Percentiles rank a stretch among this genome's conserved stretches.
These are phyloP conservation scores for Fonsecaea nubica DNA, from an alignment of 2,329 filamentous ascomycete genomes.

Conservation along the genomic window DNA sequence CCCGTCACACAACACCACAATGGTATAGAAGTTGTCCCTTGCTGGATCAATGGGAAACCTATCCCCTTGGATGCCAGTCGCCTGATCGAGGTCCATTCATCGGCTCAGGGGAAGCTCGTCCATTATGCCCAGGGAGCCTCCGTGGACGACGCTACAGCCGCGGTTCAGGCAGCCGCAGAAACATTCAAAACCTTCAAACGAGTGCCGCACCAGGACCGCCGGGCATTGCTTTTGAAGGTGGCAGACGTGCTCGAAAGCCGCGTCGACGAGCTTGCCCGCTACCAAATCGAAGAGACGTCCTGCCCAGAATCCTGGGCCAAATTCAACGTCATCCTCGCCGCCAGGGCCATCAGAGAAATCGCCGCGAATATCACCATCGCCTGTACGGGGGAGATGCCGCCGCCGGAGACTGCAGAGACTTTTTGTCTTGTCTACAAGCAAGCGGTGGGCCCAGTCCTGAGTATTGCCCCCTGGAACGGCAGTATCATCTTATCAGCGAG, in stretches of 20 bases:
- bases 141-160: slow-evolving; percentile 60
- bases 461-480: slow-evolving; percentile 29
- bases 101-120: slow-evolving; percentile 6
- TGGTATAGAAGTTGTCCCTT: slow-evolving; percentile 4
- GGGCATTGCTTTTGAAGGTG: slow-evolving; percentile 65
- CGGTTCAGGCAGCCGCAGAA: slow-evolving; percentile 64
- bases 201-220: slow-evolving; percentile 63
- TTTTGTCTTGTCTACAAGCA: slow-evolving; percentile 46
- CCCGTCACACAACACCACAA: neutral
- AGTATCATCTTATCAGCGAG: slow-evolving; percentile 20
- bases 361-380: slow-evolving; percentile 20
- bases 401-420: slow-evolving; percentile 35
- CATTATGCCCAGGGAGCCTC: slow-evolving; percentile 50
- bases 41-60: slow-evolving; percentile 11
- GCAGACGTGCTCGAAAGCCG: slow-evolving; percentile 66
- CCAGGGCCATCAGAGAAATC: slow-evolving; percentile 18
- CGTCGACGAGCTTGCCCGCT: slow-evolving; percentile 30
- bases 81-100: slow-evolving; percentile 13
- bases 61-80: neutral
- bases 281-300: slow-evolving; percentile 20
- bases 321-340: slow-evolving; percentile 14
- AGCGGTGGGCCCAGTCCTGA: slow-evolving; percentile 37
- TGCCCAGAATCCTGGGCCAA: slow-evolving; percentile 13
- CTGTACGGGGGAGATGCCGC: slow-evolving; percentile 38
- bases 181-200: slow-evolving; percentile 73